These are phyloP conservation scores for Lycium ferocissimum DNA, from an alignment of 257 asterid species.

Conservation along the genomic window DNA sequence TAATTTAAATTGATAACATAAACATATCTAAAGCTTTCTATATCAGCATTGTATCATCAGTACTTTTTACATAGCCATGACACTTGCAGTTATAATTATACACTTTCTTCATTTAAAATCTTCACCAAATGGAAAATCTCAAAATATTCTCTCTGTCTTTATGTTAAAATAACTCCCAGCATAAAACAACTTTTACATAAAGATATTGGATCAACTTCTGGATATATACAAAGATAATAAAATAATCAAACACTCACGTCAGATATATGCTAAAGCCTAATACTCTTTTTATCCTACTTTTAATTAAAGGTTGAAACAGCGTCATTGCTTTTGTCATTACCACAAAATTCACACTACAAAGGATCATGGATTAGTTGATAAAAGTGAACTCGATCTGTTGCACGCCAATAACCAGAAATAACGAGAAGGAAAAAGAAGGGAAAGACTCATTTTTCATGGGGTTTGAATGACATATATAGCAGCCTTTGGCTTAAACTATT, in stretches of 20 bases:
- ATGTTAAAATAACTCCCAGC: background rate
- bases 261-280: conserved; percentile 7
- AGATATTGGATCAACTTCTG: background rate
- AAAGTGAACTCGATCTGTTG: background rate
- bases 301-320: background rate
- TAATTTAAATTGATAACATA: too few species aligned
- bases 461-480: background rate
- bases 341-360: background rate
- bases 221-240: background rate
- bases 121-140: background rate
- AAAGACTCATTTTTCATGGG: background rate
- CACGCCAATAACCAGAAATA: background rate
- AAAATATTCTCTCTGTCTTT: background rate
- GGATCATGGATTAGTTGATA: conserved; percentile 26
- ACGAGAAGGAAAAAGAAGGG: background rate
- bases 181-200: background rate
- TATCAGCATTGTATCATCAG: too few species aligned
- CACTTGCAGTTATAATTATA: too few species aligned
- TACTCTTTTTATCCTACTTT: background rate
- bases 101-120: too few species aligned
- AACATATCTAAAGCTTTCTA: too few species aligned
- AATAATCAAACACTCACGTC: background rate
- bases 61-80: too few species aligned
- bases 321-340: conserved; percentile 26
- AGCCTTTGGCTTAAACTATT: background rate